Percentiles rank a stretch among this genome's conserved stretches.
Evolutionary conservation across 1,284 basidiomycete species (phyloP).

Genomic region (Cutaneotrichosporon sp.): DNA sequence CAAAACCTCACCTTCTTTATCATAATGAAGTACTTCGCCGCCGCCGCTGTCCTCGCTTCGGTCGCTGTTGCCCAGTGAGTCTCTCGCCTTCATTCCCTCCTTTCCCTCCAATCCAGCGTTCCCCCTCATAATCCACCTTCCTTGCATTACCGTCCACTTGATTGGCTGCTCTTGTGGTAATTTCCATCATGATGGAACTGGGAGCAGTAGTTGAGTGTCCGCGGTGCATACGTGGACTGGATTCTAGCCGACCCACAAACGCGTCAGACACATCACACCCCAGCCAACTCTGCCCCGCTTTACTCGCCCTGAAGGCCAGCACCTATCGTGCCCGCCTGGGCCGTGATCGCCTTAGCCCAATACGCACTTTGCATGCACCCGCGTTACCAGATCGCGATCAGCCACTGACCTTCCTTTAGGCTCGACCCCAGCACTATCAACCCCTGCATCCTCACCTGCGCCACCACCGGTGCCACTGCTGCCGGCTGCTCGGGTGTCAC

Average conservation of each 20-base stretch:
- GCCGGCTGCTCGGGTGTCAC: constrained; percentile 10
- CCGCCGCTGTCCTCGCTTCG: constrained; percentile 11
- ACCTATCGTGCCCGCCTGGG: neutral
- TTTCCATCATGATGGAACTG: too few species aligned
- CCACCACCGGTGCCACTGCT: constrained; percentile 5
- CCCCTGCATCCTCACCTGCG: constrained; percentile 12
- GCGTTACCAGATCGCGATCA: neutral
- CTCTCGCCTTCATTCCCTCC: neutral
- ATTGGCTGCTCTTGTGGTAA: neutral
- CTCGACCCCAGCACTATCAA: constrained; percentile 8
- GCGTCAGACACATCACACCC: neutral
- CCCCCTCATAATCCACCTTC: neutral
- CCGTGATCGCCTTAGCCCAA: neutral
- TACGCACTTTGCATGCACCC: neutral
- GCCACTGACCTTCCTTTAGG: constrained; percentile 11
- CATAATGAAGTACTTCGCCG: constrained; percentile 18
- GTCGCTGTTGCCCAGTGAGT: constrained; percentile 17
- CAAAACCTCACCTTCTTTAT: neutral
- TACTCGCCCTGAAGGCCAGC: neutral
- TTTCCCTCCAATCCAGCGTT: neutral
- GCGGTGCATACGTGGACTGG: neutral
- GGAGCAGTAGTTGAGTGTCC: too few species aligned
- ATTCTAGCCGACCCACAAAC: neutral
- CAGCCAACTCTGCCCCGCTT: neutral
- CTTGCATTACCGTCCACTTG: neutral